Evolutionary conservation across 805 yeast genomes (phyloP).

Genomic region (Scheffersomyces stipitis): DNA sequence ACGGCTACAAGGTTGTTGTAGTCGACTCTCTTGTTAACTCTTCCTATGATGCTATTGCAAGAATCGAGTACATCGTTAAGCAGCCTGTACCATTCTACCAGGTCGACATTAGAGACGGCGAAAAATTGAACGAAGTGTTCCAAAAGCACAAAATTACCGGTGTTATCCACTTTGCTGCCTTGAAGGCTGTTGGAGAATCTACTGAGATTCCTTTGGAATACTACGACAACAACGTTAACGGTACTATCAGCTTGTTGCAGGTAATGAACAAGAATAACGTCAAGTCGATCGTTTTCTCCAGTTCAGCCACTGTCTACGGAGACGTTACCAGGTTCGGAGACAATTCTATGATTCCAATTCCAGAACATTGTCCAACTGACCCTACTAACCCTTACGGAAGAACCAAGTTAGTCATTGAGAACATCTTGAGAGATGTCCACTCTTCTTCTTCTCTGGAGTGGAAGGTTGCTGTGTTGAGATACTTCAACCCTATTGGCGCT

Average conservation of each 20-base stretch:
- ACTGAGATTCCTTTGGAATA: constrained; percentile 64
- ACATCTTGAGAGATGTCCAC: constrained; percentile 55
- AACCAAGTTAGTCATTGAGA: constrained; percentile 67
- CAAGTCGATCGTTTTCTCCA: constrained; percentile 63
- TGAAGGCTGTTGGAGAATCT: constrained; percentile 83
- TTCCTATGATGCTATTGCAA: constrained; percentile 60
- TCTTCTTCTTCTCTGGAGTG: constrained; percentile 40
- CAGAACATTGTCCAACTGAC: constrained; percentile 72
- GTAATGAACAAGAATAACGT: constrained; percentile 50
- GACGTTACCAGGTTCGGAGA: constrained; percentile 67
- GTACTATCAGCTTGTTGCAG: constrained; percentile 58
- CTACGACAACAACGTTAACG: constrained; percentile 66
- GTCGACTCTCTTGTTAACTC: constrained; percentile 72
- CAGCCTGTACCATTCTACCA: constrained; percentile 53
- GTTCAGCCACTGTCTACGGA: constrained; percentile 84
- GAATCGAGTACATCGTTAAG: constrained; percentile 56
- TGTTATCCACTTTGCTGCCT: constrained; percentile 78
- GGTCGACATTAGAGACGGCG: constrained; percentile 56
- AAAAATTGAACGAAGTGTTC: constrained; percentile 49
- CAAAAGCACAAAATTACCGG: constrained; percentile 48
- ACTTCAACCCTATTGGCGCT: constrained; percentile 85
- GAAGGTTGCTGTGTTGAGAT: constrained; percentile 65
- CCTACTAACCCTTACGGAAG: constrained; percentile 79
- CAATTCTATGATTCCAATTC: constrained; percentile 70
- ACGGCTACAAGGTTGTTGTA: constrained; percentile 69